Evolutionary conservation across 2,329 filamentous ascomycete species (phyloP), one percentile per base, ranked within the genome.

Genomic region (Fusarium keratoplasticum): DNA sequence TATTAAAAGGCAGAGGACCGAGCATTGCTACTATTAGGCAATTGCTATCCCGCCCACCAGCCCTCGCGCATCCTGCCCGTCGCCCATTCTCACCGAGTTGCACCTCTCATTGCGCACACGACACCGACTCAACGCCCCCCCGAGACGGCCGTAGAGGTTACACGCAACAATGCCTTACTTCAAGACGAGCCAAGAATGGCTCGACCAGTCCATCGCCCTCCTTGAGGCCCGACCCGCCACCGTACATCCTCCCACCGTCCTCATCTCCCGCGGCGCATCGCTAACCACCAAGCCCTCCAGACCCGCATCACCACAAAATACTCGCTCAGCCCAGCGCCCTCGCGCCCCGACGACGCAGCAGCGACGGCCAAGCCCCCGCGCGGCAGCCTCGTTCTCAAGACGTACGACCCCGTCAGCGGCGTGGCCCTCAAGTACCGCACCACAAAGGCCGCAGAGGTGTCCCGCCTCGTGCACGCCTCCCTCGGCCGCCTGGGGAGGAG

Each of bases 281-380:
- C 66, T 61, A 44, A 68, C 47, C n/a, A 68, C 40, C 31, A 60
- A 36, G 22, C 20, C 25, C 27, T 25, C 31, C 79, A 98, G 95
- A 95, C 96, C 57, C 90, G 92, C 80, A 94, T 98, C 85, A 97
- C 95, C 76, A 98, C 95, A 73, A 95, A 94, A 87, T 99, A 98
- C 90, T 92, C 91, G 81, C 91, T 96, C 81, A 85, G 87, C 36
- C 86, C 87, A 55, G 69, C 63, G 8, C 61, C 73, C 61, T 66
- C 80, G 62, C 79, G 80, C 58, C 59, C 71, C 29, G 76, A 76
- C 72, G 74, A 76, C 77, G 70, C 76, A 71, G 72, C 80, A 70
- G 66, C 78, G n/a, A 64, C 77, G 60, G 73, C 79, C 6, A 87
- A 88, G 64, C 85, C 89, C 3, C 87, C 91, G 6, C 88, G 89